Evolutionary conservation across 2,329 filamentous ascomycete genomes (phyloP), one percentile per base, ranked within the genome.

Genomic region (Alternaria incomplexa): DNA sequence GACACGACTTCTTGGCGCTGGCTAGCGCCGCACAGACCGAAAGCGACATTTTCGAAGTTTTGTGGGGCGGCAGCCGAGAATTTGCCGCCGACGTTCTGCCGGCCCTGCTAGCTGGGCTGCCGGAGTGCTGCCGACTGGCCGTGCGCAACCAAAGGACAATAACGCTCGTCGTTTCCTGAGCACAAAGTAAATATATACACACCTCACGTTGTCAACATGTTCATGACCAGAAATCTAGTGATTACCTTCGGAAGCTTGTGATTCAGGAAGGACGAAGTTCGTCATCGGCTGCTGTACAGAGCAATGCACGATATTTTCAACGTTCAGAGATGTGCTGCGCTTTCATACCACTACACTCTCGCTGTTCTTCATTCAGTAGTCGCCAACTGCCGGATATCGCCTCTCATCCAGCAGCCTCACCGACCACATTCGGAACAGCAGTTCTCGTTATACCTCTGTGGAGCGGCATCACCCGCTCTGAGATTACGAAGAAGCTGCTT

Each of bases 101-200:
- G 53, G 12, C 25, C 25, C n/a, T 2, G 6, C 46, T 12, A 22
- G 9, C 15, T 26, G 22, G 6, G 9, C 32, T 45, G 13, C 36
- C 32, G 26, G 36, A 23, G 20, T 26, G 52, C 26, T 22, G 28
- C 30, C 54, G 15, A 47, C 15, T 43, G 56, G 30, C 28, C 45
- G 45, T 28, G 56, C 26, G 32, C 50, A 36, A 52, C 9, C 36
- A 32, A 15, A 44, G 52, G 53, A 48, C 40, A 53, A 55, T 54
- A 44, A 36, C 25, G 52, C 52, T 56, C 45, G 25, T 26, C 25
- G 25, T 44, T 20, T 20, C 47, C 12, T 26, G 11, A 50, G 11
- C 26, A 50, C 10, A 50, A 17, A 3, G 8, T 17, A 12, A n/a
- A 22, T 13, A 10, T 6, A 50, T 50, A 30, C 26, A 36, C 2